Conservation (phyloP, 306 rosid genomes). For the Gillenia trifoliata region DNA sequence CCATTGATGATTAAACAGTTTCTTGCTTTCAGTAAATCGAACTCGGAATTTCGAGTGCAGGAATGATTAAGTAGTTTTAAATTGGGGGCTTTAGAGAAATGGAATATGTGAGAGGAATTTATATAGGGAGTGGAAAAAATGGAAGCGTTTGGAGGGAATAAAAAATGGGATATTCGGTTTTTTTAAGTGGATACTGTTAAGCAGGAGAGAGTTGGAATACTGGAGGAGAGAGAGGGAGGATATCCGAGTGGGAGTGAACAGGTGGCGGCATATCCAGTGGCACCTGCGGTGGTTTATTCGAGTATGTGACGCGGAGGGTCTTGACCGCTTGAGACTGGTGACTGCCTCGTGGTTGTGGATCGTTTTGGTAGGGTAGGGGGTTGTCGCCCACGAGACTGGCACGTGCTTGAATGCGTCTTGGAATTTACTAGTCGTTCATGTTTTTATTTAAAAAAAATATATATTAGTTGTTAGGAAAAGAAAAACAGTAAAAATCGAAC, state of each 20-base stretch:
- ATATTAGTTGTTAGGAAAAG: no score
- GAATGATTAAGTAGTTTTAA: neutral
- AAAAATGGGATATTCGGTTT: constrained; percentile 28
- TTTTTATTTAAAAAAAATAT: no score
- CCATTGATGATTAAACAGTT: constrained; percentile 13
- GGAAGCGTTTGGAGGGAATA: neutral
- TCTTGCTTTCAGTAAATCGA: no score
- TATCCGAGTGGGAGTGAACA: constrained; percentile 16
- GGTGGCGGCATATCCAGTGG: constrained; percentile 29
- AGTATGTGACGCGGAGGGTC: constrained; percentile 14
- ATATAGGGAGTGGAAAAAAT: neutral
- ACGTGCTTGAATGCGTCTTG: constrained; percentile 29
- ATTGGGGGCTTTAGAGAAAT: neutral
- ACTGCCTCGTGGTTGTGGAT: neutral
- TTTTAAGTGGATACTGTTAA: neutral
- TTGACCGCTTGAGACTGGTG: neutral
- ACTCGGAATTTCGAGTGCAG: no score
- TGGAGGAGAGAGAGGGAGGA: neutral
- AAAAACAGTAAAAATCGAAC: no score
- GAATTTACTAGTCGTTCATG: neutral
- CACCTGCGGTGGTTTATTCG: constrained; percentile 18
- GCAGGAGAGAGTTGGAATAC: no score
- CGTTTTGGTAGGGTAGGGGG: neutral
- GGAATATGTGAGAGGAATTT: neutral
- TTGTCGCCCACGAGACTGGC: constrained; percentile 25